These are phyloP conservation scores for Sonneratia alba DNA, from an alignment of 345 rosid species.

Conservation along the genomic window DNA sequence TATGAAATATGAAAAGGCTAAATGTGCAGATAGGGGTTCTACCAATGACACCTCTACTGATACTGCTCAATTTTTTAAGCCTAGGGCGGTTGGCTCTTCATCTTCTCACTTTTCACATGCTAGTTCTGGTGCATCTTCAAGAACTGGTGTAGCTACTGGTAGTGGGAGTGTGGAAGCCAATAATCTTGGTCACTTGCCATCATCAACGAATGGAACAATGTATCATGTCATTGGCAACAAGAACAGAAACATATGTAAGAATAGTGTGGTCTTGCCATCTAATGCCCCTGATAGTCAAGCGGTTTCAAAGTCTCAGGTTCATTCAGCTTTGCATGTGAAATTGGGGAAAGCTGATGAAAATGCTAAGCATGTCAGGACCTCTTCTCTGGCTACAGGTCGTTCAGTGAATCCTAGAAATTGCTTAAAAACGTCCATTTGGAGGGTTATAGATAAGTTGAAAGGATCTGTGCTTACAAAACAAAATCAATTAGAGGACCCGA, in stretches of 20 bases:
- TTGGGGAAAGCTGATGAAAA: conserved; percentile 10
- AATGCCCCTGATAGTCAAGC: conserved; percentile 1
- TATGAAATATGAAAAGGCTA: neutral
- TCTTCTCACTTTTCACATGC: neutral
- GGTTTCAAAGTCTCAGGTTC: conserved; percentile 2
- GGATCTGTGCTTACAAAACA: conserved; percentile 25
- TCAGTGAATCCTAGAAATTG: conserved; percentile 23
- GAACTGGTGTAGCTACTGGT: neutral
- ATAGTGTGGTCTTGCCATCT: neutral
- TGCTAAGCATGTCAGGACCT: neutral
- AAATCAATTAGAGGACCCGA: neutral
- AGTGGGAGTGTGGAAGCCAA: neutral
- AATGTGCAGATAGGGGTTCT: neutral
- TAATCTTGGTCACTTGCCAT: neutral
- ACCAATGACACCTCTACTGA: neutral
- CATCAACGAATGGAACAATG: neutral
- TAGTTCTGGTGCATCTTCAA: neutral
- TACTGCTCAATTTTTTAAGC: neutral
- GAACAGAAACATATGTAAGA: neutral
- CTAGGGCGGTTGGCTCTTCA: conserved; percentile 6
- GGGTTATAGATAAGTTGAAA: conserved; percentile 33
- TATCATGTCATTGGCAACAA: neutral
- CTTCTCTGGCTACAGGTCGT: conserved; percentile 10
- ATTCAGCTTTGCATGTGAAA: conserved; percentile 11
- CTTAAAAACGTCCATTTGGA: conserved; percentile 30